Conservation (phyloP, 495 filamentous ascomycete species). For the Penicillium arizonense region DNA sequence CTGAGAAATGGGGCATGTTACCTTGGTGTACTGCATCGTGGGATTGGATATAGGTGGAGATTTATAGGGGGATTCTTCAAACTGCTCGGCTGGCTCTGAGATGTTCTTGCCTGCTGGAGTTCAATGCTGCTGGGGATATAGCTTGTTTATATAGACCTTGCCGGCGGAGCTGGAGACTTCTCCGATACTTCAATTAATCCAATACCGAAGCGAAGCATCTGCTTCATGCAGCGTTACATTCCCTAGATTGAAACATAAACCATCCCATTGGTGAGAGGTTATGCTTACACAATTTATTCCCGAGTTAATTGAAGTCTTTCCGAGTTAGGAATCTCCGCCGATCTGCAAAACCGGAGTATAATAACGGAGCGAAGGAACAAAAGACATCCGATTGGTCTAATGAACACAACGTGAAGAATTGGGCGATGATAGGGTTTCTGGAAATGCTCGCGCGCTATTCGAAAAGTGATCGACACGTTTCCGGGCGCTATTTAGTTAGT, state of each 20-base stretch:
- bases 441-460: not conserved
- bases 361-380: conserved; percentile 2
- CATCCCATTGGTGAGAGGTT: conserved; percentile 9
- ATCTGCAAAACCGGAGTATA: conserved; percentile 9
- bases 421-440: conserved; percentile 10
- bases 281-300: not conserved
- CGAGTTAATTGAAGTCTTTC: conserved; percentile 1
- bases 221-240: conserved; percentile 1
- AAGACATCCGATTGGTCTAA: not conserved
- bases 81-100: not conserved
- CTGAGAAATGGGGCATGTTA: not conserved
- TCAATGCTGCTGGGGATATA: not conserved
- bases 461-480: conserved; percentile 12
- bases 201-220: not conserved
- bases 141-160: conserved; percentile 7
- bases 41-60: not conserved
- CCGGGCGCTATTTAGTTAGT: not conserved
- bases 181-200: too few relatives aligned
- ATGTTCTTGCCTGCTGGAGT: not conserved
- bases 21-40: conserved; percentile 34
- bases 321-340: conserved; percentile 16
- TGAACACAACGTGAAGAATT: conserved; percentile 15
- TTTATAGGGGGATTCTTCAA: not conserved
- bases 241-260: not conserved
- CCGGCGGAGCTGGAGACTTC: not conserved